Evolutionary conservation across 225 moss, liverwort and hornwort genomes (phyloP), one percentile per base, ranked within the genome.

Genomic region (Physcomitrellopsis africana): DNA sequence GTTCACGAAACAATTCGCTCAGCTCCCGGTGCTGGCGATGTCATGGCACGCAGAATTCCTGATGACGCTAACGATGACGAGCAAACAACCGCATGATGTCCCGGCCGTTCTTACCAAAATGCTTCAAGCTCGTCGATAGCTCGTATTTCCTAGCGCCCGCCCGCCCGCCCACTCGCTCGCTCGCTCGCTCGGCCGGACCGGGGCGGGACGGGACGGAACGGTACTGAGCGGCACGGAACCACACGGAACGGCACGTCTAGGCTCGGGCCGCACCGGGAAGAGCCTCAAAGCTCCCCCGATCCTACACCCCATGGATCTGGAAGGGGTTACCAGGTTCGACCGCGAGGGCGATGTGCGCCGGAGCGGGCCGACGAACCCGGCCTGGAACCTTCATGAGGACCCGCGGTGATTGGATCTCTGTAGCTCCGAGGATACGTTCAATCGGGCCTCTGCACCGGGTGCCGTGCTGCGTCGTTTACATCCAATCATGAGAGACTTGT

Each of bases 81-180:
- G 22, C n/a, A 65, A 32, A 11, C 27, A 9, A 68, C 12, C 6
- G 51, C 10, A 71, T 37, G 32, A 7, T 37, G 32, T 60, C 46
- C 27, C 53, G 65, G 9, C 48, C 66, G n/a, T 70, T 55, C 14
- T 24, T 49, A 42, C 42, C 72, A 26, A 67, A 67, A 32, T 19
- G 73, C 79, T 73, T 27, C 79, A 73, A 68, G 79, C 65, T 72
- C 59, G 27, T 12, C 14, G 14, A 6, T 12, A 14, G 15, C 45
- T 32, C 6, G 17, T 4, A 37, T 65, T 77, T 65, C 57, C 67
- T 73, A 61, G 55, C 20, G 19, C 32, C 32, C 32, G 32, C 61
- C 24, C 24, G n/a, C 20, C 8, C 24, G 11, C 26, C 23, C 56
- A 1, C 0, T 11, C 29, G 27, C 32, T 2, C 20, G 19, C 69